Base-by-base conservation (phyloP, 1,284 basidiomycete species). In the Ceratorhiza oryzae-sativae region DNA sequence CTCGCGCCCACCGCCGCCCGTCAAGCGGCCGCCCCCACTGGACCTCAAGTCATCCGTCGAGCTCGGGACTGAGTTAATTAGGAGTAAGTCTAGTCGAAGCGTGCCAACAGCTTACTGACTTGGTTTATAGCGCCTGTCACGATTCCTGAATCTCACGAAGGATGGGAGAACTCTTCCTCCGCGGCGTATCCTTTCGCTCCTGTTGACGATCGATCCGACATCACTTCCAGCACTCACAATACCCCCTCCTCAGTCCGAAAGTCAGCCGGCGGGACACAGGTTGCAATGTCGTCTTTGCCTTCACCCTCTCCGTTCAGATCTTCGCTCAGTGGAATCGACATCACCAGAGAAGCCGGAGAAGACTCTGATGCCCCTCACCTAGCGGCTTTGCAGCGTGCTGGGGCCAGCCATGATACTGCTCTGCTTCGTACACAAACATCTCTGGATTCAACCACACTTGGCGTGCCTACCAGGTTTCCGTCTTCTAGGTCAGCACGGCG, bases 121-220 rank as follows among this genome's bases (percentile, higher is more conserved):
- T n/a, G n/a, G n/a, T n/a, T n/a, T n/a, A 3, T 32, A 68, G 41
- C 51, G 4, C 63, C 51, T 20, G 20, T 56, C 39, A 45, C 39
- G 32, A 23, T 9, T 27, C 12, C 51, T 20, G 51, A 56, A n/a
- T 55, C 39, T 1, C 36, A 68, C 20, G 9, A 27, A 1, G 30
- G 20, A 10, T 18, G 3, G 15, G 15, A 48, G 8, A 34, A 68
- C 23, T 20, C 51, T 9, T 3, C 41, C n/a, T 13, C 51, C 2
- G 39, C 51, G 3, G 41, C 20, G 20, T 68, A 36, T 25, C 36
- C 63, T 4, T 68, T 68, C 23, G 53, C 63, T 18, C 63, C 63
- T 2, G 63, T 68, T 10, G 63, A 68, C 27, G 63, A 68, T 32
- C 63, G 63, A 0, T 68, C 63, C 15, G 63, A 68, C 23, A 51